A percentile compares a stretch with the other conserved stretches of the same genome.
Evolutionary conservation across 2,329 filamentous ascomycete genomes (phyloP).

Genomic region (Hypomyces rosellus): DNA sequence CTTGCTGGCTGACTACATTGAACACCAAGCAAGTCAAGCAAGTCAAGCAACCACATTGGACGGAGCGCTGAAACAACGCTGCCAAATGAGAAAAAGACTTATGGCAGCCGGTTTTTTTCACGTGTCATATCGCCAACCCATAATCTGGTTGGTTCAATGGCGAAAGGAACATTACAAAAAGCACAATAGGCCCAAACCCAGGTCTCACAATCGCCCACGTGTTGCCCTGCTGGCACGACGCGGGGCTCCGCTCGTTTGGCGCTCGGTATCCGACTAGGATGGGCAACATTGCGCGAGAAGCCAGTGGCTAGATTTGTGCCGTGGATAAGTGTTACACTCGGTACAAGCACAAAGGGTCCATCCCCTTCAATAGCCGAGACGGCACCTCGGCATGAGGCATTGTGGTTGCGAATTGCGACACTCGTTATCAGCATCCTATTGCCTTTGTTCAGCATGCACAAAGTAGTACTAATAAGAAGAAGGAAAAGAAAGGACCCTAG

Average conservation of each 20-base stretch:
- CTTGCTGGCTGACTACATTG: too few relatives aligned
- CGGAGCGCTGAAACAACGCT: too few relatives aligned
- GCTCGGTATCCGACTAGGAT: slow-evolving; percentile 1
- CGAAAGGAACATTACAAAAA: background rate
- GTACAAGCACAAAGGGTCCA: background rate
- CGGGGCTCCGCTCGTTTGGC: slow-evolving; percentile 6
- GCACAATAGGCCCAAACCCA: slow-evolving; percentile 1
- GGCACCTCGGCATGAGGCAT: slow-evolving; percentile 2
- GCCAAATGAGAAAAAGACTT: too few relatives aligned
- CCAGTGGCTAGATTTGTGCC: too few relatives aligned
- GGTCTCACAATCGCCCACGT: slow-evolving; percentile 5
- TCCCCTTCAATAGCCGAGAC: slow-evolving; percentile 7
- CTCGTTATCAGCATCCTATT: background rate
- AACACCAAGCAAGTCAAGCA: too few relatives aligned
- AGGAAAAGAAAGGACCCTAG: too few relatives aligned
- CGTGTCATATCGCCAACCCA: background rate
- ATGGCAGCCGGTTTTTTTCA: background rate
- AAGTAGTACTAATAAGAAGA: background rate
- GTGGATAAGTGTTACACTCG: too few relatives aligned
- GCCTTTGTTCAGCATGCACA: background rate
- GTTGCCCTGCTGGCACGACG: slow-evolving; percentile 2
- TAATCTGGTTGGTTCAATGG: background rate
- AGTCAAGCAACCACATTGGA: too few relatives aligned
- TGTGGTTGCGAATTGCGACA: background rate
- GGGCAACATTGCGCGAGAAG: background rate